phyloP scores from a whole-genome alignment of 371 early-diverging fungal genomes.

The Mortierella polycephala region DNA sequence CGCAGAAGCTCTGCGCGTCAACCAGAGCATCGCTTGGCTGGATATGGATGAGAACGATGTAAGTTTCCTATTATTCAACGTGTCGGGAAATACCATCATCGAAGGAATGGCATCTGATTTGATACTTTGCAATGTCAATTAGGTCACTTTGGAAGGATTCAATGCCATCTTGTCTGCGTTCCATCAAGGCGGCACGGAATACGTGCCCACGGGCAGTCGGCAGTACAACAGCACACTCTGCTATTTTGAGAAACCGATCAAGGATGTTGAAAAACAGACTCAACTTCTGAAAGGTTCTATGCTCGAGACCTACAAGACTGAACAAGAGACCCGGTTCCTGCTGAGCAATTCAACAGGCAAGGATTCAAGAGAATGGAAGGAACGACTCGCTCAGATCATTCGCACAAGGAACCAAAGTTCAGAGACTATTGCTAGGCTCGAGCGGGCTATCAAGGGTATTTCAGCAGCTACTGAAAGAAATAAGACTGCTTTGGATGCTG shows the following conservation, averaged over 20 bases:
- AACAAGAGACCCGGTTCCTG: slow-evolving; percentile 48
- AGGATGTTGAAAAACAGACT: slow-evolving; percentile 34
- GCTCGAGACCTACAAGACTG: slow-evolving; percentile 50
- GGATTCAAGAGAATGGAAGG: slow-evolving; percentile 49
- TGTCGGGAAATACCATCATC: not conserved
- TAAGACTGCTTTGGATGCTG: slow-evolving; percentile 42
- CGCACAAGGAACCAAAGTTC: slow-evolving; percentile 35
- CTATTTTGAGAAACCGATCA: slow-evolving; percentile 32
- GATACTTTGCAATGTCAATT: not conserved
- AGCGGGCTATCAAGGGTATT: slow-evolving; percentile 37
- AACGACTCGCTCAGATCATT: slow-evolving; percentile 43
- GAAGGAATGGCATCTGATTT: not conserved
- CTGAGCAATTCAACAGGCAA: slow-evolving; percentile 44
- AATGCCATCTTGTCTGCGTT: slow-evolving; percentile 46
- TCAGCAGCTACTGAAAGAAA: slow-evolving; percentile 29
- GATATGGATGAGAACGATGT: slow-evolving; percentile 51
- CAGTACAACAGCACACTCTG: slow-evolving; percentile 41
- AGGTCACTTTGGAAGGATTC: slow-evolving; percentile 44
- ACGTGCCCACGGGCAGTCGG: slow-evolving; percentile 31
- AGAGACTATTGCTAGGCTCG: slow-evolving; percentile 33
- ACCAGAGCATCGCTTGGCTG: slow-evolving; percentile 41
- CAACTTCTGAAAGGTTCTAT: slow-evolving; percentile 27
- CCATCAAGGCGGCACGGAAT: slow-evolving; percentile 46
- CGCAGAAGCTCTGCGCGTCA: slow-evolving; percentile 45
- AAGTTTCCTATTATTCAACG: slow-evolving; percentile 1